Percentiles rank a stretch among this genome's conserved stretches.
Evolutionary conservation across 2,329 filamentous ascomycete species (phyloP).

Genomic region (Blastomyces parvus): DNA sequence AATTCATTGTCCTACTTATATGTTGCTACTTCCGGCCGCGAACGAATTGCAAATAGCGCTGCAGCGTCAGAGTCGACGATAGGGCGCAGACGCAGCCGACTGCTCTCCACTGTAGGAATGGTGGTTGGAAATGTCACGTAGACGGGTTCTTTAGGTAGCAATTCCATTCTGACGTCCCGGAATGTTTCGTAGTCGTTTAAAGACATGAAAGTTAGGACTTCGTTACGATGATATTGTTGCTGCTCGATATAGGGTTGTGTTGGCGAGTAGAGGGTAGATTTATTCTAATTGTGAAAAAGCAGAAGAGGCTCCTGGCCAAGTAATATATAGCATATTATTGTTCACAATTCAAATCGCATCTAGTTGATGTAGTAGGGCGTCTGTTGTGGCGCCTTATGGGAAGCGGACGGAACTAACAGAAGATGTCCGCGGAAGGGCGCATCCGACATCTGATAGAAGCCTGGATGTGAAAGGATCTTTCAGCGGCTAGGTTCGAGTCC

Average conservation of each 20-base stretch:
- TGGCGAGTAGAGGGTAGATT: background rate
- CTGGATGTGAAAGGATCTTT: no score
- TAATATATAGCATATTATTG: background rate
- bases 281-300: background rate
- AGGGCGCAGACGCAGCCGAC: slow-evolving; percentile 19
- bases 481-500: no score
- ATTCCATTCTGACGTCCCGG: background rate
- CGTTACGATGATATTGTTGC: background rate
- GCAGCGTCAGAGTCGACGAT: slow-evolving; percentile 16
- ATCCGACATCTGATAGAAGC: background rate
- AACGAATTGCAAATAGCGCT: slow-evolving; percentile 19
- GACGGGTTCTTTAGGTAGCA: background rate
- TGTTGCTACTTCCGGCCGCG: slow-evolving; percentile 19
- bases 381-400: background rate
- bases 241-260: background rate
- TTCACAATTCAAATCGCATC: background rate
- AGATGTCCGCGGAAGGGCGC: background rate
- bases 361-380: background rate
- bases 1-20: slow-evolving; percentile 17
- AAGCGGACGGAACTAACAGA: background rate
- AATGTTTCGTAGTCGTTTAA: background rate
- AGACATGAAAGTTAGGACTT: background rate
- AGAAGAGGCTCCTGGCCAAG: background rate
- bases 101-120: background rate
- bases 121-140: background rate